Conservation (phyloP, 2,329 filamentous ascomycete genomes). For the Ceratocystiopsis minuta region DNA sequence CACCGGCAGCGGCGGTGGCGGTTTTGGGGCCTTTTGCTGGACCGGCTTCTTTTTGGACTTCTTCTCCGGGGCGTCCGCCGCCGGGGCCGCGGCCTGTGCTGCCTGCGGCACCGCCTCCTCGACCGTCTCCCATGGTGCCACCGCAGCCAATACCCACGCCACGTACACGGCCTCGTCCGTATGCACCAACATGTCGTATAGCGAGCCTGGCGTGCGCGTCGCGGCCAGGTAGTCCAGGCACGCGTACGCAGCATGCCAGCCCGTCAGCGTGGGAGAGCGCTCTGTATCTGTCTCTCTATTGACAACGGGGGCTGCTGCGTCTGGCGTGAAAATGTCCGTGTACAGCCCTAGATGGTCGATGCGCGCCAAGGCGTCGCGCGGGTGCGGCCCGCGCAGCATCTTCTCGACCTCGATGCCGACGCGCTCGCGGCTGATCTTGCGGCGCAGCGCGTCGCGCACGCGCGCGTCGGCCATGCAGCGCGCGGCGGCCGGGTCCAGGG, state of each 20-base stretch:
- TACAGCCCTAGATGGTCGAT: slow-evolving; percentile 53
- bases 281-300: too few relatives aligned
- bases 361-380: slow-evolving; percentile 41
- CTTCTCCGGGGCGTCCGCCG: slow-evolving; percentile 8
- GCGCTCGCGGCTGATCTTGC: slow-evolving; percentile 85
- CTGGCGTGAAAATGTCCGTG: slow-evolving; percentile 48
- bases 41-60: background rate
- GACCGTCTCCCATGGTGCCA: slow-evolving; percentile 48
- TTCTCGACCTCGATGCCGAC: slow-evolving; percentile 80
- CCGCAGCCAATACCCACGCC: slow-evolving; percentile 58
- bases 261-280: too few relatives aligned
- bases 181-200: slow-evolving; percentile 37
- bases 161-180: slow-evolving; percentile 49
- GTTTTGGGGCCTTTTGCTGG: background rate
- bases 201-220: slow-evolving; percentile 26
- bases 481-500: slow-evolving; percentile 52
- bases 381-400: slow-evolving; percentile 58
- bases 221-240: slow-evolving; percentile 35
- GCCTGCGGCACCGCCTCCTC: slow-evolving; percentile 3
- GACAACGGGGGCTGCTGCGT: slow-evolving; percentile 44
- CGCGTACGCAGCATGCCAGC: slow-evolving; percentile 47
- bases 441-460: slow-evolving; percentile 61
- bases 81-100: slow-evolving; percentile 25
- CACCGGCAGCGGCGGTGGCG: slow-evolving; percentile 35
- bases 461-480: slow-evolving; percentile 56